A percentile compares a stretch with the other conserved stretches of the same genome.
phyloP scores from a whole-genome alignment of 148 eudicot species.

The Camellia lanceoleosa region DNA sequence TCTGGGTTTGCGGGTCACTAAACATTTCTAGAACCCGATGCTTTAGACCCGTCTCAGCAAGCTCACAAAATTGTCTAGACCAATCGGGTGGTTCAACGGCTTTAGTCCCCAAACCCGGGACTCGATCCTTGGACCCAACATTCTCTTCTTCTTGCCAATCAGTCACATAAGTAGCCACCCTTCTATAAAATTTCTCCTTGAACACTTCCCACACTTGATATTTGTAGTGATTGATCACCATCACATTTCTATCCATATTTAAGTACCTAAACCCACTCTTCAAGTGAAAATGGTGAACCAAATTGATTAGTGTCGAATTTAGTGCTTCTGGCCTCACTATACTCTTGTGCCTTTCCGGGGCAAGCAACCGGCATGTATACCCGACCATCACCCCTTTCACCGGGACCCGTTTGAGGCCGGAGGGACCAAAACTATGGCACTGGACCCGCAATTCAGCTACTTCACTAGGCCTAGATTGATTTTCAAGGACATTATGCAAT shows the following conservation, averaged over 20 bases:
- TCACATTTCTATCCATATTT: slow-evolving; percentile 15
- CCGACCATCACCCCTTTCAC: slow-evolving; percentile 41
- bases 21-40: slow-evolving; percentile 25
- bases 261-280: slow-evolving; percentile 22
- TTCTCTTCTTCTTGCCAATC: slow-evolving; percentile 43
- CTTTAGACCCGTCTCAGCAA: slow-evolving; percentile 36
- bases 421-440: slow-evolving; percentile 57
- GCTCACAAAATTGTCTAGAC: slow-evolving; percentile 47
- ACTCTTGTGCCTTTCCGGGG: slow-evolving; percentile 56
- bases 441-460: slow-evolving; percentile 38
- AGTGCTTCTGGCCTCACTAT: slow-evolving; percentile 52
- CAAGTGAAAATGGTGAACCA: slow-evolving; percentile 55
- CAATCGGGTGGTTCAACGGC: slow-evolving; percentile 47
- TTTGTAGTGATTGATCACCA: slow-evolving; percentile 61
- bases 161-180: slow-evolving; percentile 40
- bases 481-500: slow-evolving; percentile 23
- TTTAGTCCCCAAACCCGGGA: slow-evolving; percentile 53
- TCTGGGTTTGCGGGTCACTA: slow-evolving; percentile 17
- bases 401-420: slow-evolving; percentile 38
- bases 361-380: slow-evolving; percentile 44
- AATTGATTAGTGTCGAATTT: slow-evolving; percentile 36
- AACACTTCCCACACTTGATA: slow-evolving; percentile 54
- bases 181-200: slow-evolving; percentile 40
- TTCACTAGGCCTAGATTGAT: slow-evolving; percentile 6
- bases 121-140: slow-evolving; percentile 46